Evolutionary conservation across 2,329 filamentous ascomycete species (phyloP), one percentile per base, ranked within the genome.

Genomic region (Apiospora phragmitis): DNA sequence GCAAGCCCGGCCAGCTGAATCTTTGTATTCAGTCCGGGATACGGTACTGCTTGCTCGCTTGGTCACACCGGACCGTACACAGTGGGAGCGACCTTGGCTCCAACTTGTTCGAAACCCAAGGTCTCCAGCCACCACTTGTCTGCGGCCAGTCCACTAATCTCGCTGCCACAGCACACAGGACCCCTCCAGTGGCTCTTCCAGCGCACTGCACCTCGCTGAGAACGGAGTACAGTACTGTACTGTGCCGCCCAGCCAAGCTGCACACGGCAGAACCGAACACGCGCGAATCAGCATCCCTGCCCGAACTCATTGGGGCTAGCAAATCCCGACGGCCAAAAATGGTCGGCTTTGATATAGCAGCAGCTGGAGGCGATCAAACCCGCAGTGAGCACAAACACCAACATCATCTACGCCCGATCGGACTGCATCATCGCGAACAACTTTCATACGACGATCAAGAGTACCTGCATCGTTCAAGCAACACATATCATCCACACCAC

Each of bases 241-340:
- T 18, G 55, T 62, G 55, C 32, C 55, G 55, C 55, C 55, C 18
- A 62, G 55, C 55, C 18, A 62, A 32, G 18, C 55, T n/a, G 55
- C 55, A 62, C 55, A 62, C 55, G 55, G 32, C 55, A 62, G 55
- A 62, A 38, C 18, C 11, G 51, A 59, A 32, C 29, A n/a, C 29
- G 55, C 55, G 55, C 55, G 55, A 62, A 62, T 62, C 55, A 62
- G 55, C 55, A 62, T 62, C 55, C 55, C 55, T 62, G 55, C 55
- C 55, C 29, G 32, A 62, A 62, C 55, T 62, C 55, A n/a, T 62
- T 62, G 55, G 55, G 55, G 55, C 55, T 62, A 62, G 55, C 55
- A 62, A 62, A 62, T 62, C 55, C 55, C 55, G 55, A 62, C 55
- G 18, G 55, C 32, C 55, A 62, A 62, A 62, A 62, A 62, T 62